These are phyloP conservation scores for Hymenoscyphus linearis DNA, from an alignment of 2,329 filamentous ascomycete species.

Conservation along the genomic window DNA sequence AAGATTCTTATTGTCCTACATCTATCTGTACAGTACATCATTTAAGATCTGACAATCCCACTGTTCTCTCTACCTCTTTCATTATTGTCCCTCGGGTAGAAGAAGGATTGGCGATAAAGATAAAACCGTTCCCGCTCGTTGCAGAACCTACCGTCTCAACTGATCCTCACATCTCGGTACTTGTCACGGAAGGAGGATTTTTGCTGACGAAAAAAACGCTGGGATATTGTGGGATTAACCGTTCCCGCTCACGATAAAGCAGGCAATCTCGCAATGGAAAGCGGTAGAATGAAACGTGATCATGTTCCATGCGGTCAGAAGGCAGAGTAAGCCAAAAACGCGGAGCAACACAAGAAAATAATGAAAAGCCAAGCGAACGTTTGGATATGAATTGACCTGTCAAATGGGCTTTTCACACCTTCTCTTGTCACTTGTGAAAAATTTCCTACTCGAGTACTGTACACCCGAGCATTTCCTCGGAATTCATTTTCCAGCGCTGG, in stretches of 20 bases:
- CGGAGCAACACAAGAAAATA: background rate
- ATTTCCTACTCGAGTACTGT: no score
- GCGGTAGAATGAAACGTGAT: background rate
- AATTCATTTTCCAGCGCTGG: background rate
- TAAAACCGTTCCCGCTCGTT: background rate
- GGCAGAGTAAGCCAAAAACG: background rate
- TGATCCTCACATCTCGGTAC: background rate
- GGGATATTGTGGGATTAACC: background rate
- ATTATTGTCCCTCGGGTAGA: background rate
- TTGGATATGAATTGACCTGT: background rate
- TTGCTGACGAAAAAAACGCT: background rate
- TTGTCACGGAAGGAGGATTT: background rate
- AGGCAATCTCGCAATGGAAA: background rate
- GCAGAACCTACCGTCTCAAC: background rate
- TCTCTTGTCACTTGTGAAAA: background rate
- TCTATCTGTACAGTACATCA: background rate
- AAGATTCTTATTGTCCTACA: background rate
- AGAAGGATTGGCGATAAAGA: background rate
- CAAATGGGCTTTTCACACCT: background rate
- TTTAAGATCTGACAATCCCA: background rate
- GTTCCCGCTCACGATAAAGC: background rate
- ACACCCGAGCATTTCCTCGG: background rate
- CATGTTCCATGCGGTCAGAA: background rate
- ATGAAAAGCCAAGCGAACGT: background rate
- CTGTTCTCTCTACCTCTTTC: background rate